Percentiles rank a stretch among this genome's conserved stretches.
Evolutionary conservation across 1,284 basidiomycete genomes (phyloP).

Genomic region (Rhodotorula sp.): DNA sequence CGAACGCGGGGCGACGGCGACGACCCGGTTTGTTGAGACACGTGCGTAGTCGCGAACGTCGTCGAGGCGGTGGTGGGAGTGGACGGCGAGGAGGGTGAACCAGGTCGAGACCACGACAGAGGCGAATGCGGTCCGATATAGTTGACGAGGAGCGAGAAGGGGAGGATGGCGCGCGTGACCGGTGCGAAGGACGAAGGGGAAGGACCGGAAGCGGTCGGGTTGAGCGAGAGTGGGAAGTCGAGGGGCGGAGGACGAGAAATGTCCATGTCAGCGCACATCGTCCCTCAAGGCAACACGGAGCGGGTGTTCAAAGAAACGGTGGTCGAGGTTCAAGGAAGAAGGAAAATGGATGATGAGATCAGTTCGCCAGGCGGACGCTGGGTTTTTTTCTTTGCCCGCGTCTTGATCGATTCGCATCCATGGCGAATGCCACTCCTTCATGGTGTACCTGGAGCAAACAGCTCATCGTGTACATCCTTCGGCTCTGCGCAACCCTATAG

Average conservation of each 20-base stretch:
- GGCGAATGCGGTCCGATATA: conserved; percentile 28
- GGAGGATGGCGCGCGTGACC: conserved; percentile 13
- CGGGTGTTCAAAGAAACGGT: not conserved
- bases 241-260: conserved; percentile 16
- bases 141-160: conserved; percentile 23
- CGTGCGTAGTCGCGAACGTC: not conserved
- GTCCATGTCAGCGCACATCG: not conserved
- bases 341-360: too few species aligned
- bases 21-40: not conserved
- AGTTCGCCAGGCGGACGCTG: too few species aligned
- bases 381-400: too few species aligned
- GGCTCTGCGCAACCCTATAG: too few species aligned
- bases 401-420: too few species aligned
- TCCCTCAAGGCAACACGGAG: not conserved
- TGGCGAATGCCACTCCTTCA: too few species aligned
- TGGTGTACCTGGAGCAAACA: too few species aligned
- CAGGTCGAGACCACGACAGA: conserved; percentile 7
- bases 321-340: not conserved
- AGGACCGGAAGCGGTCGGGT: conserved; percentile 14
- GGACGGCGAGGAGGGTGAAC: conserved; percentile 4
- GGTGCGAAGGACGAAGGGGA: not conserved
- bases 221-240: conserved; percentile 29
- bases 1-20: conserved; percentile 8
- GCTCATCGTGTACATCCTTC: too few species aligned
- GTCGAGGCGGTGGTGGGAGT: not conserved